Evolutionary conservation across 2,329 filamentous ascomycete species (phyloP), one percentile per base, ranked within the genome.

Genomic region (Neonectria neomacrospora): DNA sequence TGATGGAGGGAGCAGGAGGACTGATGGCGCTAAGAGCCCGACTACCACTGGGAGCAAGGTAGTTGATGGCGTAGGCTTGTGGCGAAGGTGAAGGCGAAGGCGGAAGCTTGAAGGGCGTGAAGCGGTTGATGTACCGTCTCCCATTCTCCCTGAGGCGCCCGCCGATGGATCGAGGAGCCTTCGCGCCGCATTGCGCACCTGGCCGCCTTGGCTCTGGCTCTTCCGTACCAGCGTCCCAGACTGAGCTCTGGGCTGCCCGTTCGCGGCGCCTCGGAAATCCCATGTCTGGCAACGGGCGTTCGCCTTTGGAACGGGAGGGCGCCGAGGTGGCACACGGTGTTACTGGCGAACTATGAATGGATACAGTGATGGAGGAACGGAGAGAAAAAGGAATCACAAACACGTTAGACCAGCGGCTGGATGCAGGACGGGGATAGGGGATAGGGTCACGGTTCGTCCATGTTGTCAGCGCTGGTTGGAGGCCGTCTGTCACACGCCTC

Each of bases 141-240:
- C 62, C 61, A 50, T 53, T 63, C 44, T 68, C 37, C 8, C 45
- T 60, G 23, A 67, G 32, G n/a, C 39, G 58, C 7, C 34, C 44
- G 10, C 52, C n/a, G 1, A 65, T 39, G 26, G 66, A 67, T 16
- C 42, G 62, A 14, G 52, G 12, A 12, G 34, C 3, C 10, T 14
- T 32, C 22, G 18, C 23, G 45, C 18, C 50, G 30, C 50, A 53
- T 41, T 48, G 5, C 44, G 42, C 42, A 18, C 8, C 39, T 14
- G 5, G 11, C 18, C 14, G 57, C 22, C 42, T 45, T 16, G n/a
- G 12, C n/a, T 50, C 58, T 20, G 50, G 14, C 5, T 20, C 7
- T 14, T 34, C 16, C 12, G 14, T n/a, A 1, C 12, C 2, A 2
- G 3, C n/a, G 18, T 39, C 32, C 18, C 16, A 23, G 16, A 12